Base-by-base conservation (phyloP, 1,284 basidiomycete genomes). In the Boletus nobilissimus region DNA sequence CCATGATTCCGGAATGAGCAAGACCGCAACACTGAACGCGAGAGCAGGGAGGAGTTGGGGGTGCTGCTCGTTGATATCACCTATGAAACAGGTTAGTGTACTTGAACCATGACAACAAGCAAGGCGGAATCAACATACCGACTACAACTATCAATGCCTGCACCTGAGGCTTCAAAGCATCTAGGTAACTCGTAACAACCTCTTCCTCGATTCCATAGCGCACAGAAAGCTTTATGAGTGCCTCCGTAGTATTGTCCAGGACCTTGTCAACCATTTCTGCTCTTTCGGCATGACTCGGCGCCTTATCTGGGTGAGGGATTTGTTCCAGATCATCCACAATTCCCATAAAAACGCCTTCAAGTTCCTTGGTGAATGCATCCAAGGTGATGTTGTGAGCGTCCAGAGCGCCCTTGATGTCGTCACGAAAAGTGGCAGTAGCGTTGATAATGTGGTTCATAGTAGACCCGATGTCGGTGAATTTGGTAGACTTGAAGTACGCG, bases 41-140 rank as follows among this genome's bases (percentile, higher is more conserved):
- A 81, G 73, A 19, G 13, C 16, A 5, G 73, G 67, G 14, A 81
- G 48, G 24, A 82, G 65, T 10, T 69, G 13, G 9, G 81, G 81
- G 63, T 81, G 19, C 36, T 76, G 79, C 24, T 75, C 77, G 18
- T 77, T 81, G 72, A 79, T 82, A 36, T 81, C 79, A 1, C 80
- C 81, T 82, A 26, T 19, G 22, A 4, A 5, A 68, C 1, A 2
- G 13, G 16, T n/a, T n/a, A n/a, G n/a, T n/a, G n/a, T n/a, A n/a
- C n/a, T n/a, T n/a, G n/a, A n/a, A n/a, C n/a, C n/a, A n/a, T n/a
- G n/a, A n/a, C n/a, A n/a, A n/a, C n/a, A n/a, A n/a, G n/a, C n/a
- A n/a, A n/a, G 8, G 34, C 39, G 34, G 29, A 10, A 54, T 60
- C 7, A 11, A 72, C 74, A 32, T 70, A 80, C 80, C 76, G 8